Conservation (phyloP, 345 rosid species). For the Garcia nutans region DNA sequence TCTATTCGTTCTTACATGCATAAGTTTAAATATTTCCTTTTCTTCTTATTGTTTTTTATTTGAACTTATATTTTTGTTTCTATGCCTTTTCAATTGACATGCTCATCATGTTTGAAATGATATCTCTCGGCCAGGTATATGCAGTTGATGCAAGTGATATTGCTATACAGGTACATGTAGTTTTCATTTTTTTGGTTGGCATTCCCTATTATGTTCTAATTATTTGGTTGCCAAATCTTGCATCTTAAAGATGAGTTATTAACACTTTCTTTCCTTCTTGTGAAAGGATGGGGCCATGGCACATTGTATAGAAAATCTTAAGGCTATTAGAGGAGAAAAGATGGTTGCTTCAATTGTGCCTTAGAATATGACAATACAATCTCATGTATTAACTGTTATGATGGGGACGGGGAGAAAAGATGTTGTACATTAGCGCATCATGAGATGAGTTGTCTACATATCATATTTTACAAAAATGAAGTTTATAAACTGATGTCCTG, state of each 20-base stretch:
- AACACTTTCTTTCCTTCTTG: too few species aligned
- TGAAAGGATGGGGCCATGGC: too few species aligned
- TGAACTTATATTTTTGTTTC: not conserved
- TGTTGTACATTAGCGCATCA: not conserved
- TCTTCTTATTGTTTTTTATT: not conserved
- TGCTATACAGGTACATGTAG: conserved; percentile 75
- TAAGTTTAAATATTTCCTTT: not conserved
- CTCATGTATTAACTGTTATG: not conserved
- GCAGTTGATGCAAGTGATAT: conserved; percentile 99
- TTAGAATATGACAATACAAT: too few species aligned
- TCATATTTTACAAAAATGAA: not conserved
- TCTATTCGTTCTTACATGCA: not conserved
- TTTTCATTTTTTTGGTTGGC: conserved; percentile 8
- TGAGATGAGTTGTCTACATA: not conserved
- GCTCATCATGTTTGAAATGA: conserved; percentile 4
- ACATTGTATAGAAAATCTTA: too few species aligned
- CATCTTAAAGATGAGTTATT: not conserved
- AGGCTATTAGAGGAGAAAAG: too few species aligned
- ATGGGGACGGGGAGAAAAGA: not conserved
- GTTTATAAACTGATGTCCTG: not conserved
- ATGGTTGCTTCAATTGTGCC: too few species aligned
- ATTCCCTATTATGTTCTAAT: conserved; percentile 10
- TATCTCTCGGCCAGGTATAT: conserved; percentile 63
- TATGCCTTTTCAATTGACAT: not conserved
- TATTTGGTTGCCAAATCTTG: not conserved